Conservation (phyloP, 495 filamentous ascomycete species). For the Aspergillus nidulans region DNA sequence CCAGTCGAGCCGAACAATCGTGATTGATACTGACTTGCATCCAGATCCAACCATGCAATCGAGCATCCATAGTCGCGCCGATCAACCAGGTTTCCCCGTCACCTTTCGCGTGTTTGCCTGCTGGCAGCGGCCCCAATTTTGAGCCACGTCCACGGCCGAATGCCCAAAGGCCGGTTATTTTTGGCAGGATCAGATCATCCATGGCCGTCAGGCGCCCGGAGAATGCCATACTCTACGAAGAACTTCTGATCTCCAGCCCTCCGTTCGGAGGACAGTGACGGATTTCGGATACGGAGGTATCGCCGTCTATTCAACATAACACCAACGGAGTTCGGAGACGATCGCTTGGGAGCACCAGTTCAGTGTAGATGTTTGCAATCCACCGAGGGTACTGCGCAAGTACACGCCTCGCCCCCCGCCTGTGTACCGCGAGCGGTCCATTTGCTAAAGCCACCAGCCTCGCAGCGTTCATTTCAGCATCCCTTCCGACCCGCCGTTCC, state of each 20-base stretch:
- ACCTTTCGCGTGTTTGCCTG: background rate
- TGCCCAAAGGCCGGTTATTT: background rate
- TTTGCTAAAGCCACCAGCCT: background rate
- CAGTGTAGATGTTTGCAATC: background rate
- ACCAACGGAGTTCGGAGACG: background rate
- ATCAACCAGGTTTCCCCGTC: background rate
- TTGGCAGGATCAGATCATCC: background rate
- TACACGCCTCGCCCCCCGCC: background rate
- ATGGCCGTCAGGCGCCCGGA: background rate
- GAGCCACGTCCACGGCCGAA: background rate
- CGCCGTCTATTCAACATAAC: background rate
- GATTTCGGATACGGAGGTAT: background rate
- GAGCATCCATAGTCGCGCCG: background rate
- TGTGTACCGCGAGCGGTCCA: background rate
- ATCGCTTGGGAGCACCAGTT: background rate
- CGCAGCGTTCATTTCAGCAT: background rate
- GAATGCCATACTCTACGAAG: background rate
- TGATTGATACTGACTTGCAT: background rate
- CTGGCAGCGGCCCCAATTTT: background rate
- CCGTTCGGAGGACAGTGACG: background rate
- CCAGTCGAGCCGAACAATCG: background rate
- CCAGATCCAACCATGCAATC: background rate
- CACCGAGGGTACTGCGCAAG: background rate
- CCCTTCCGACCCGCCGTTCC: background rate
- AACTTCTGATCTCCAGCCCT: background rate